Base-by-base conservation (phyloP, 2,329 filamentous ascomycete species). In the Fusarium sp. region DNA sequence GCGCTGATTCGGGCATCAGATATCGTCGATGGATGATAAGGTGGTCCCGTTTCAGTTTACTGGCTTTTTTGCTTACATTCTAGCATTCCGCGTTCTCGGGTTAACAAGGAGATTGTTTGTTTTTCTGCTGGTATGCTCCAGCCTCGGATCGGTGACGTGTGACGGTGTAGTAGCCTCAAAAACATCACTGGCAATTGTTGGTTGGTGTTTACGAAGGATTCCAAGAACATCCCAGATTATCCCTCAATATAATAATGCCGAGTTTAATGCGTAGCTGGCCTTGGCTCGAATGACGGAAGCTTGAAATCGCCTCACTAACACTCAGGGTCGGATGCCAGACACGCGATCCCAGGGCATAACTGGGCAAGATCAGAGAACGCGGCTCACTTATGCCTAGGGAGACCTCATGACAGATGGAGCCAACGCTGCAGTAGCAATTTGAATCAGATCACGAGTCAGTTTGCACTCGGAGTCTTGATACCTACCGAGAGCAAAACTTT, bases 201-300 rank as follows among this genome's bases (percentile, higher is more conserved):
- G 20, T 26, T 6, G n/a, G 12, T 6, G 10, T 32, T 14, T 14
- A 14, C 30, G 17, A 7, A 8, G n/a, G 23, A 44, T 40, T 34
- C 28, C 34, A 19, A 38, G 26, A 55, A 34, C 12, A 26, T 28
- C 24, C 28, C 24, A 17, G n/a, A 12, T 10, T 30, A 10, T 12
- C 23, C 9, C 20, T 14, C 28, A 53, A 14, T 8, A 4, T 30
- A 9, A 4, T 30, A 9, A 9, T 9, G 19, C 11, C 21, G 24
- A 26, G 12, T 17, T 28, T 17, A 15, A 47, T 51, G 36, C 21
- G 38, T 23, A 21, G 17, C 20, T 24, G 9, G 15, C 19, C 7
- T 46, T 26, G 19, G 5, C 42, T 63, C 60, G 44, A 36, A 49
- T 56, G 58, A 63, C 20, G n/a, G n/a, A 46, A 57, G 36, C 44